Evolutionary conservation across 2,329 filamentous ascomycete genomes (phyloP).

Genomic region (Ophiocordyceps camponoti-floridani): DNA sequence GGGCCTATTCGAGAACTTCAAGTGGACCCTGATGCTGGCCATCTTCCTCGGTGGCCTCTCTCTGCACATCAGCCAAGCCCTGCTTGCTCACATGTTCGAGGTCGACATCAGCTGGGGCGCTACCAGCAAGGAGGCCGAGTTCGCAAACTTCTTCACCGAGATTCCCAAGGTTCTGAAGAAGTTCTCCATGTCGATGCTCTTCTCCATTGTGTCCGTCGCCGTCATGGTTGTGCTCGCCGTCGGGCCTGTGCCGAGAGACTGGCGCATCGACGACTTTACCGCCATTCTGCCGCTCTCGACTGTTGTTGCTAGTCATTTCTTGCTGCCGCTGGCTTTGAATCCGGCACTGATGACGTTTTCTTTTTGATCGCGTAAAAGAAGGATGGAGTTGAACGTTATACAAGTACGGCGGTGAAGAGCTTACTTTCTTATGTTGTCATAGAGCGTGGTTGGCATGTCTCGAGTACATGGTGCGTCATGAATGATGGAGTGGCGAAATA

Average conservation of each 20-base stretch:
- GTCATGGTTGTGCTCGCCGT: constrained; percentile 48
- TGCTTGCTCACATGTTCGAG: constrained; percentile 69
- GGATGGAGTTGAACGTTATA: too few relatives aligned
- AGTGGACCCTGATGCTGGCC: constrained; percentile 56
- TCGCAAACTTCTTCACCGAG: constrained; percentile 73
- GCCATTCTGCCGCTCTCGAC: constrained; percentile 62
- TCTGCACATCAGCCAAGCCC: constrained; percentile 63
- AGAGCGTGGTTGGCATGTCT: too few relatives aligned
- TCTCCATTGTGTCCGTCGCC: constrained; percentile 37
- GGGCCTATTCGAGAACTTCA: constrained; percentile 45
- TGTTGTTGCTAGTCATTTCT: constrained; percentile 48
- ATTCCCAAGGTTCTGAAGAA: constrained; percentile 61
- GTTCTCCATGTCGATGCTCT: constrained; percentile 38
- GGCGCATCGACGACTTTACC: constrained; percentile 53
- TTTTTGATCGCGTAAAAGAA: constrained; percentile 28
- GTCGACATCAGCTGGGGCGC: constrained; percentile 77
- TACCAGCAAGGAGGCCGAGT: constrained; percentile 66
- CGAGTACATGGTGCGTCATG: too few relatives aligned
- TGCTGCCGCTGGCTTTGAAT: constrained; percentile 57
- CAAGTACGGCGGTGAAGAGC: too few relatives aligned
- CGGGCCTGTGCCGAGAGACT: constrained; percentile 42
- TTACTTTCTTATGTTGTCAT: too few relatives aligned
- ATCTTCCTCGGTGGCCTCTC: constrained; percentile 73
- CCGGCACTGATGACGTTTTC: constrained; percentile 69
- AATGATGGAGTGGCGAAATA: too few relatives aligned